Base-by-base conservation (phyloP, 768 basidiomycete species). In the Pleurotus giganteus region DNA sequence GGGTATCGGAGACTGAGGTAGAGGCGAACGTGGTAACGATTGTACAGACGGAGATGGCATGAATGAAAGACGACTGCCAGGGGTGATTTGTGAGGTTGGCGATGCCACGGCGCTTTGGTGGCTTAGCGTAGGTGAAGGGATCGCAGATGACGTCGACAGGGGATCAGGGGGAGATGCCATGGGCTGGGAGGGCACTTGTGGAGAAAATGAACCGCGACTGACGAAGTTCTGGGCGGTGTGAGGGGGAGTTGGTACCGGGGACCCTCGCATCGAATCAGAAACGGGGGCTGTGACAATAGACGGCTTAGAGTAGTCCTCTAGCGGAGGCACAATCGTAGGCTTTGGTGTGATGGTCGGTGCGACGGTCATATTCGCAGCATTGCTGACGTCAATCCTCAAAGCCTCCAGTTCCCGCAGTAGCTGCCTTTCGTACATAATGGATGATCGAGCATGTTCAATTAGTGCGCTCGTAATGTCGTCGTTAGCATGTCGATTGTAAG, bases 371-470 rank as follows among this genome's bases (percentile, higher is more conserved):
- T 82, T 80, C 4, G 89, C 88, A 37, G 49, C 49, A 58, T 77
- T 81, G 60, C 70, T 75, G 50, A 98, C 76, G 65, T 97, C 95
- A 1, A 78, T 81, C 53, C 84, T 78, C 28, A 98, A 81, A 19
- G 89, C 80, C 67, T 98, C 95, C 19, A 97, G 75, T 67, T 98
- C 96, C 46, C 87, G 83, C 52, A 98, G 75, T 13, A 90, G 75
- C 65, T 95, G 93, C 59, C 87, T 82, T 67, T 98, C 95, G 65
- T 94, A 97, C 77, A 94, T 84, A 62, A 98, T 84, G 24, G 88
- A 86, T 15, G 94, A 89, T 21, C 95, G 87, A 15, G 91, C 91
- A 69, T 98, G 94, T 68, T 98, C 94, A 43, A 98, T 84, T 51
- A 98, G 74, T 0, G 94, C 90, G 19, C 89, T 79, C 15, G 91